phyloP scores from a whole-genome alignment of 352 stramenopile genomes.

The Globisporangium nunn region DNA sequence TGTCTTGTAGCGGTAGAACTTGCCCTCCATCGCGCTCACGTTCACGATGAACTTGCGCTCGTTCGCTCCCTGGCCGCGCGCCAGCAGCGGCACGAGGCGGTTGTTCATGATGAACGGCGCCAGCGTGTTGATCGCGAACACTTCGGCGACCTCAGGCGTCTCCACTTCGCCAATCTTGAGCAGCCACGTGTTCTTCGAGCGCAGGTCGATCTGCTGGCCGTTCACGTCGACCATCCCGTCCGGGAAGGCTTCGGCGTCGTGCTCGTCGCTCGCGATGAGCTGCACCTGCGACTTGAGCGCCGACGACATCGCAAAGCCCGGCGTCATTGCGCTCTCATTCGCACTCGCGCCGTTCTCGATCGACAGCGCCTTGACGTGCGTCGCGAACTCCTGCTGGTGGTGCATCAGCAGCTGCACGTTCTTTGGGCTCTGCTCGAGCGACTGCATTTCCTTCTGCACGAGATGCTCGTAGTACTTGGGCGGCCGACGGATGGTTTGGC shows the following conservation, averaged over 20 bases:
- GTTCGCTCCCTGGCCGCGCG: constrained; percentile 27
- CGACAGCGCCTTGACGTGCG: constrained; percentile 51
- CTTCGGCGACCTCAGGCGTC: constrained; percentile 79
- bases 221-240: constrained; percentile 91
- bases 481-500: constrained; percentile 94
- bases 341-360: constrained; percentile 17
- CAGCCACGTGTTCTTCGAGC: constrained; percentile 93
- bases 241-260: constrained; percentile 53
- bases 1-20: constrained; percentile 98
- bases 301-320: constrained; percentile 52
- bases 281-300: constrained; percentile 80
- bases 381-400: constrained; percentile 74
- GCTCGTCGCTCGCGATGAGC: constrained; percentile 63
- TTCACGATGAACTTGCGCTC: constrained; percentile 95
- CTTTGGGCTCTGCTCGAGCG: constrained; percentile 39
- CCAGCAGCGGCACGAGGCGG: constrained; percentile 87
- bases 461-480: constrained; percentile 92
- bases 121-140: constrained; percentile 94
- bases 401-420: constrained; percentile 67
- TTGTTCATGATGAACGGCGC: constrained; percentile 97
- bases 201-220: constrained; percentile 93
- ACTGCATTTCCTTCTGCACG: constrained; percentile 77
- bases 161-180: constrained; percentile 92
- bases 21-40: constrained; percentile 97
- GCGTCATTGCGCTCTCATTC: constrained; percentile 10